Base-by-base conservation (phyloP, 2,329 filamentous ascomycete genomes). In the Aureobasidium musti region DNA sequence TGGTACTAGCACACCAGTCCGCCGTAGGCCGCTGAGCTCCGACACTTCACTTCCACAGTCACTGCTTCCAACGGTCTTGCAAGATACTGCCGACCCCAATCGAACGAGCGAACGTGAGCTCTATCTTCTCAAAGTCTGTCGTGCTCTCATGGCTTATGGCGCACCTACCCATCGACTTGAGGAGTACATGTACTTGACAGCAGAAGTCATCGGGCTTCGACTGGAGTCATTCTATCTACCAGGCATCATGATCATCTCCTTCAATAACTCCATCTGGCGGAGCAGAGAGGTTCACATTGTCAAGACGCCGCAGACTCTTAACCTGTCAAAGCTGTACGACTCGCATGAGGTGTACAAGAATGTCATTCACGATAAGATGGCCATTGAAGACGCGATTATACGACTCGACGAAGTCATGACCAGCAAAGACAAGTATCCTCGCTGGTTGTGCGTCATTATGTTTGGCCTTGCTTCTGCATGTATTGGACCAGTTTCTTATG, bases 191-290 rank as follows among this genome's bases (percentile, higher is more conserved):
- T 87, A 84, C 70, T 93, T 92, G 89, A 91, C 90, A 5, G 88
- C 91, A 3, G 85, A 89, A 26, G 90, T 93, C 1, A 83, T 96
- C 26, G 90, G 91, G 74, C 91, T 96, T n/a, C 89, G 95, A 70
- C 88, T 89, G 13, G 91, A 95, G 72, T 96, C 92, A 71, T 79
- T 96, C 21, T 96, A 96, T 74, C 84, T 96, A 21, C 91, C 92
- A 0, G 90, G 90, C 0, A 94, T 91, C 74, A 96, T 96, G 92
- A 89, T 96, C 59, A 88, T 95, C 73, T 92, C 91, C 3, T 96
- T 96, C 73, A 91, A 85, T 72, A 89, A 91, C 75, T 77, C 79
- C 5, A 78, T 82, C 0, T 41, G 54, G 54, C 54, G 39, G n/a
- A 41, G 23, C 21, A 41, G 37, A 23, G 35, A 59, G 14, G 54